Conservation (phyloP, 768 basidiomycete genomes). For the Clitopilus hobsonii region DNA sequence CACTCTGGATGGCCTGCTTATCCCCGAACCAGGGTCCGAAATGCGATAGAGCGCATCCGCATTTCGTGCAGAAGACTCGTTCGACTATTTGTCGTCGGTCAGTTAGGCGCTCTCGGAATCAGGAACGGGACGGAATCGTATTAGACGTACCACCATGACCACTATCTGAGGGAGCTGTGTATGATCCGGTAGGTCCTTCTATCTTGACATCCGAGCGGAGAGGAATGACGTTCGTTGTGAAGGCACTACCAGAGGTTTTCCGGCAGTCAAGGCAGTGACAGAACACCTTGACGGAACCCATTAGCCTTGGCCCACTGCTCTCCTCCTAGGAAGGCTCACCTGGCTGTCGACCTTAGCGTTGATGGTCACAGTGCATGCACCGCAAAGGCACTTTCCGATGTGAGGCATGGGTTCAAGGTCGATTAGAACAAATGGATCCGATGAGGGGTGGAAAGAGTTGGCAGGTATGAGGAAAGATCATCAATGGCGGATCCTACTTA, state of each 20-base stretch:
- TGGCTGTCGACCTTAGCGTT: conserved; percentile 20
- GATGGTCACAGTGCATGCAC: conserved; percentile 24
- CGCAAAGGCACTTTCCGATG: conserved; percentile 28
- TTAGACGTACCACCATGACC: conserved; percentile 26
- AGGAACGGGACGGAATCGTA: neutral
- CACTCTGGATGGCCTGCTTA: conserved; percentile 30
- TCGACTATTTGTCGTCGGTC: conserved; percentile 18
- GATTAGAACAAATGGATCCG: neutral
- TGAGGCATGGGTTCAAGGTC: conserved; percentile 14
- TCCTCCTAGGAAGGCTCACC: conserved; percentile 9
- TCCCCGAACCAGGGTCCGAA: conserved; percentile 27
- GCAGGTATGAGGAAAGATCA: neutral
- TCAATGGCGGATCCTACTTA: no score
- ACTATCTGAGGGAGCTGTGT: conserved; percentile 21
- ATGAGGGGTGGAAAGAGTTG: neutral
- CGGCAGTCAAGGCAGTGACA: conserved; percentile 35
- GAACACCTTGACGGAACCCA: conserved; percentile 17
- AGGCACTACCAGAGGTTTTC: conserved; percentile 31
- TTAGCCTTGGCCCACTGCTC: neutral
- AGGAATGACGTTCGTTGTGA: conserved; percentile 33
- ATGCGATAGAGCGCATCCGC: conserved; percentile 31
- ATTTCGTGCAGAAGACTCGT: conserved; percentile 32
- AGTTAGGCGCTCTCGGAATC: neutral
- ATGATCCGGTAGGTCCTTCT: conserved; percentile 25
- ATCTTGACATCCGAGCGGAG: conserved; percentile 26